Percentiles rank a stretch among this genome's conserved stretches.
Conservation (phyloP, 129 eudicot genomes). For the Tagetes erecta region DNA sequence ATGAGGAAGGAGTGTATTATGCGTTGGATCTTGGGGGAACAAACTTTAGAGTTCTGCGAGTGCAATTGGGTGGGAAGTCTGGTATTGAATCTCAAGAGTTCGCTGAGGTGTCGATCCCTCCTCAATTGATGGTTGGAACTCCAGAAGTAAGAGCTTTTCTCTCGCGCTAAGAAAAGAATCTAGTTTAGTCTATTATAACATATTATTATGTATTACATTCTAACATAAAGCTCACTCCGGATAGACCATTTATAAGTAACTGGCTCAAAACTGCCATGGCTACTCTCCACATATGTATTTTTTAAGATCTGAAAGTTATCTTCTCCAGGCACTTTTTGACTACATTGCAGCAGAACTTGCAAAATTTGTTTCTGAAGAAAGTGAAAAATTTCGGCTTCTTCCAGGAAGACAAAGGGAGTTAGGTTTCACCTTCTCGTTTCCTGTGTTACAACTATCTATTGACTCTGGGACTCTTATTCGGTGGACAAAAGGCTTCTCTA, state of each 20-base stretch:
- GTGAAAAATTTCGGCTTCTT: slow-evolving; percentile 55
- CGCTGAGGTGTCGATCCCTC: slow-evolving; percentile 82
- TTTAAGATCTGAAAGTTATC: slow-evolving; percentile 21
- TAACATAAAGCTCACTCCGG: background rate
- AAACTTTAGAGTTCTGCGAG: slow-evolving; percentile 84
- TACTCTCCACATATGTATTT: background rate
- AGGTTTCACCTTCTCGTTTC: slow-evolving; percentile 96
- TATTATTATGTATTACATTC: background rate
- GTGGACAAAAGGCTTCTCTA: slow-evolving; percentile 96
- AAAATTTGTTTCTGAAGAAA: slow-evolving; percentile 66
- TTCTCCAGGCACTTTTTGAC: slow-evolving; percentile 80
- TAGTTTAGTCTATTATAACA: background rate
- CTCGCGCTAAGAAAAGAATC: background rate
- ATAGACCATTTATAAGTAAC: background rate
- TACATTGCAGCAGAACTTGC: slow-evolving; percentile 81
- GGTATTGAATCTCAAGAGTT: slow-evolving; percentile 71
- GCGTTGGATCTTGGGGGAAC: slow-evolving; percentile 98
- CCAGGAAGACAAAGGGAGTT: slow-evolving; percentile 75
- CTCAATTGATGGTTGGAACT: slow-evolving; percentile 77
- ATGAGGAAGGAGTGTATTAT: slow-evolving; percentile 83
- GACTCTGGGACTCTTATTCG: slow-evolving; percentile 76
- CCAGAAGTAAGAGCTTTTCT: slow-evolving; percentile 59
- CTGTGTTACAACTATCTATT: slow-evolving; percentile 89
- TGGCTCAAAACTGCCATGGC: background rate
- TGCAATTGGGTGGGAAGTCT: slow-evolving; percentile 68